A percentile compares a stretch with the other conserved stretches of the same genome.
These are phyloP conservation scores for Rhizodiscina lignyota DNA, from an alignment of 495 filamentous ascomycete genomes.

Conservation along the genomic window DNA sequence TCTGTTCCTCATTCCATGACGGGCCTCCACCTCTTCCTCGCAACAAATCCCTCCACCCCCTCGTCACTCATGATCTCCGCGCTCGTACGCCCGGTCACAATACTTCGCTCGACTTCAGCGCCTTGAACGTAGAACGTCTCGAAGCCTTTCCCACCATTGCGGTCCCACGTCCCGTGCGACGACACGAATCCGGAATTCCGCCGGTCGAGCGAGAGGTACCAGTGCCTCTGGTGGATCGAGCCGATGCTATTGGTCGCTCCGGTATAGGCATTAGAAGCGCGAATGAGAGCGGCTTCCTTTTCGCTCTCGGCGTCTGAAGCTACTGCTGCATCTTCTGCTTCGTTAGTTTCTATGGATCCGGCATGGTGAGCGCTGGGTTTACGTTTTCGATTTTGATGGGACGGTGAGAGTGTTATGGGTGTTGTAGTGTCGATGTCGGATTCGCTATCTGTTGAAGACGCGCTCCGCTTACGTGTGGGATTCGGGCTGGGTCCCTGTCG, in stretches of 20 bases:
- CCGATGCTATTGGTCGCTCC: slow-evolving; percentile 44
- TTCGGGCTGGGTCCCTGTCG: too few species aligned
- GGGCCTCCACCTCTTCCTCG: slow-evolving; percentile 39
- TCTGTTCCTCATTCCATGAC: slow-evolving; percentile 27
- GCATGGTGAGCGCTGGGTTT: too few species aligned
- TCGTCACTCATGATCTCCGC: slow-evolving; percentile 42
- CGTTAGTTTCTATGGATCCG: neutral
- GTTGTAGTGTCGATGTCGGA: neutral
- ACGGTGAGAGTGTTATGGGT: slow-evolving; percentile 1
- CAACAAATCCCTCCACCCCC: slow-evolving; percentile 34
- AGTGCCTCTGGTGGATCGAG: slow-evolving; percentile 46
- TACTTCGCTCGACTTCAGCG: slow-evolving; percentile 38
- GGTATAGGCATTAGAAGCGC: slow-evolving; percentile 45
- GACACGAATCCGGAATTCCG: slow-evolving; percentile 33
- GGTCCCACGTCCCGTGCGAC: too few species aligned
- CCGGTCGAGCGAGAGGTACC: slow-evolving; percentile 43
- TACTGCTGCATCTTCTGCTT: slow-evolving; percentile 2
- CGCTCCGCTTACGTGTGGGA: too few species aligned
- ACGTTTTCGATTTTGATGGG: too few species aligned
- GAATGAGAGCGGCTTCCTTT: slow-evolving; percentile 31
- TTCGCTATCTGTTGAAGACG: too few species aligned
- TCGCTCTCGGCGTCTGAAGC: slow-evolving; percentile 5
- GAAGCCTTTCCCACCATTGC: too few species aligned
- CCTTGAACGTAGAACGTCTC: slow-evolving; percentile 43
- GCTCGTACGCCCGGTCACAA: slow-evolving; percentile 42